A percentile compares a stretch with the other conserved stretches of the same genome.
phyloP scores from a whole-genome alignment of 352 stramenopile genomes.

The Globisporangium iwayamae region DNA sequence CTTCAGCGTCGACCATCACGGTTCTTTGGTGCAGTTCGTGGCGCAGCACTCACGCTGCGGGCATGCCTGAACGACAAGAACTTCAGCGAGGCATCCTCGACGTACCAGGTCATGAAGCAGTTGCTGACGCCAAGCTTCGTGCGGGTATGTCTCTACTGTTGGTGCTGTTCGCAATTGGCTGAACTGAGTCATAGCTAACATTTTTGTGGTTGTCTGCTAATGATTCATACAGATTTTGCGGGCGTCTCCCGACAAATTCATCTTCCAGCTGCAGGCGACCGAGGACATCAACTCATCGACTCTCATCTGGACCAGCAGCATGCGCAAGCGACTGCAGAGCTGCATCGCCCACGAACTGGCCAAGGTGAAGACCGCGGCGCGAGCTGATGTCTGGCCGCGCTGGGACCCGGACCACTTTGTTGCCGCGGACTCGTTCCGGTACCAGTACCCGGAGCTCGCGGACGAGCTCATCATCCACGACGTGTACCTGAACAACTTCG shows the following conservation, averaged over 20 bases:
- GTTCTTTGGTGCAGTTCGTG: slow-evolving; percentile 52
- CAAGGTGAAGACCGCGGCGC: slow-evolving; percentile 64
- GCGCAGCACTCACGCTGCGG: slow-evolving; percentile 51
- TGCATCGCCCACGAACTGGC: slow-evolving; percentile 51
- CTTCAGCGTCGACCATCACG: slow-evolving; percentile 30
- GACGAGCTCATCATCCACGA: slow-evolving; percentile 77
- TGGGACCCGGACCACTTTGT: slow-evolving; percentile 85
- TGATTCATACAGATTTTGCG: slow-evolving; percentile 42
- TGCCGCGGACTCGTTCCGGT: slow-evolving; percentile 82
- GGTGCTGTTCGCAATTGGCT: not conserved
- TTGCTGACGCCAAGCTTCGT: slow-evolving; percentile 78
- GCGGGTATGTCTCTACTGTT: slow-evolving; percentile 33
- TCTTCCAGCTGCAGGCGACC: slow-evolving; percentile 49
- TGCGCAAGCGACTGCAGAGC: slow-evolving; percentile 52
- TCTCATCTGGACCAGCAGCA: slow-evolving; percentile 73
- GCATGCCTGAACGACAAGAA: slow-evolving; percentile 51
- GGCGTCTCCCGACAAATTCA: slow-evolving; percentile 56
- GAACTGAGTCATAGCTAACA: not conserved
- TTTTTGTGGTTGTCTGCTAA: slow-evolving; percentile 4
- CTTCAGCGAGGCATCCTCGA: slow-evolving; percentile 25
- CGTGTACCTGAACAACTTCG: slow-evolving; percentile 83
- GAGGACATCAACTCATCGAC: slow-evolving; percentile 65
- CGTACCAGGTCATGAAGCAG: slow-evolving; percentile 64
- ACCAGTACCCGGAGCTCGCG: slow-evolving; percentile 73
- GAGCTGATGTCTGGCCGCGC: slow-evolving; percentile 53